Base-by-base conservation (phyloP, 257 asterid genomes). In the Leptodermis oblonga region DNA sequence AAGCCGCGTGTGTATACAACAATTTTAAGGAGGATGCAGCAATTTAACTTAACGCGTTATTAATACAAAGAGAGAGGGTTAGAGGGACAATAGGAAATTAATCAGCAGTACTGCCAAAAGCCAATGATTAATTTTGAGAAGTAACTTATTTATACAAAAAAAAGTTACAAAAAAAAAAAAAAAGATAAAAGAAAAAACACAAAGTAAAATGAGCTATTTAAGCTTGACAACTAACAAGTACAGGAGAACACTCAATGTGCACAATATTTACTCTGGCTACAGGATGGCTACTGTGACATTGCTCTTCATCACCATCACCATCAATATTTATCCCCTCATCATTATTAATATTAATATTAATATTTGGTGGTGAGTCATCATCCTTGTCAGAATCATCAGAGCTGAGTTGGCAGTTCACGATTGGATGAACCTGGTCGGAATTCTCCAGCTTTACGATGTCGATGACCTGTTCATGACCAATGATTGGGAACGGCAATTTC, bases 171-270 rank as follows among this genome's bases (percentile, higher is more conserved):
- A n/a, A n/a, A n/a, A n/a, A n/a, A n/a, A n/a, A n/a, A n/a, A n/a
- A n/a, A n/a, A n/a, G n/a, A n/a, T n/a, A n/a, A n/a, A n/a, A n/a
- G n/a, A n/a, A n/a, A n/a, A n/a, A n/a, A n/a, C n/a, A n/a, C n/a
- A n/a, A n/a, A n/a, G n/a, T n/a, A n/a, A n/a, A n/a, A n/a, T n/a
- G n/a, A n/a, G n/a, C n/a, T n/a, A 5, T 22, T 22, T 39, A 28
- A 51, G 83, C 81, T 0, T 31, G 31, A 77, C 86, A 77, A 59
- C 78, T 83, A 56, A 80, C 78, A n/a, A 85, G 69, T 3, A 74
- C 74, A 4, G 86, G 78, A 39, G 68, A 18, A 46, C 52, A 46
- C 23, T 74, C 83, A 65, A 77, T 22, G 31, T 76, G 83, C 73
- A 72, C 53, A 22, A 59, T 12, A n/a, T 33, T 51, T 41, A 67